Percentiles rank a stretch among this genome's conserved stretches.
Conservation (phyloP, 805 yeast species). For the Saccharomycopsis sp. region DNA sequence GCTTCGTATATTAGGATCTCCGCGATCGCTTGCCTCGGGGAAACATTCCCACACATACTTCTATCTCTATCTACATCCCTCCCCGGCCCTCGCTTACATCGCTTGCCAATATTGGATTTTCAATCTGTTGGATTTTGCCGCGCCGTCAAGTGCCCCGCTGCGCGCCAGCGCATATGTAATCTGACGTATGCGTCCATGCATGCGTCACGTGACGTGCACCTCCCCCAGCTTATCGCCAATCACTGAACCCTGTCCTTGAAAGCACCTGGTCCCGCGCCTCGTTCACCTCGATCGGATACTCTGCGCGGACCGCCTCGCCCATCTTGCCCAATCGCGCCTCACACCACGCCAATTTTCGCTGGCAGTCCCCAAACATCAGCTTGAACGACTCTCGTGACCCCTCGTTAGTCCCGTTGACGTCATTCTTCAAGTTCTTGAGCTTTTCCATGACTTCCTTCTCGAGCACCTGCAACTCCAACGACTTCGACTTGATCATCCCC, state of each 20-base stretch:
- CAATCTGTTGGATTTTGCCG: not conserved
- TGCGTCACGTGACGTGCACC: not conserved
- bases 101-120: too few relatives aligned
- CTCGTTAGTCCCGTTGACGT: conserved; percentile 9
- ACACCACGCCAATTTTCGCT: conserved; percentile 15
- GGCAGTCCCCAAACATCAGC: conserved; percentile 9
- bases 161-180: not conserved
- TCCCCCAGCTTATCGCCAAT: not conserved
- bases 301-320: conserved; percentile 5
- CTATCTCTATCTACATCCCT: too few relatives aligned
- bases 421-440: conserved; percentile 8
- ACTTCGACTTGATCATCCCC: conserved; percentile 19
- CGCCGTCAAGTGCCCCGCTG: too few relatives aligned
- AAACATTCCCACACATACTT: too few relatives aligned
- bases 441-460: conserved; percentile 12
- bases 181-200: not conserved
- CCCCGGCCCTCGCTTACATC: too few relatives aligned
- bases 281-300: conserved; percentile 19
- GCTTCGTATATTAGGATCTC: too few relatives aligned
- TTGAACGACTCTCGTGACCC: conserved; percentile 13
- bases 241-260: conserved; percentile 9
- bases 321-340: conserved; percentile 11
- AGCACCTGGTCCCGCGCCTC: conserved; percentile 17
- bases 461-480: conserved; percentile 17
- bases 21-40: too few relatives aligned